phyloP scores from a whole-genome alignment of 805 yeast species.

The Wickerhamomyces alni region DNA sequence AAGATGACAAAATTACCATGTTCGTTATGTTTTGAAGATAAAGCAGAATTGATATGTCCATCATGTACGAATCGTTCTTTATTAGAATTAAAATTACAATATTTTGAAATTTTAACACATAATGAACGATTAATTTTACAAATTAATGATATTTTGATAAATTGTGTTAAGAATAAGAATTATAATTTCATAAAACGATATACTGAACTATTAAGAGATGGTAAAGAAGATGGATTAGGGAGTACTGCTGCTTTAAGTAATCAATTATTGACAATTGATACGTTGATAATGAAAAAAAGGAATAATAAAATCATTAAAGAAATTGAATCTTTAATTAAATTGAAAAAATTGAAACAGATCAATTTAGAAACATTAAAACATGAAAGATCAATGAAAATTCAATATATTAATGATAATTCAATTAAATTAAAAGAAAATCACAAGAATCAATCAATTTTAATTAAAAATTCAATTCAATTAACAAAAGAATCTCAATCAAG shows the following conservation, averaged over 20 bases:
- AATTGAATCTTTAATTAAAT: constrained; percentile 4
- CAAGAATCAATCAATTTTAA: neutral
- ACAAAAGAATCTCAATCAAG: constrained; percentile 7
- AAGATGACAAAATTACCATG: neutral
- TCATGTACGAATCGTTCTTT: constrained; percentile 11
- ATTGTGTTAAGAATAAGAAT: constrained; percentile 13
- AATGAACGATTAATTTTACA: constrained; percentile 2
- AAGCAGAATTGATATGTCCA: constrained; percentile 6
- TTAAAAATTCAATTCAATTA: neutral
- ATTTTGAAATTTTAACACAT: constrained; percentile 7
- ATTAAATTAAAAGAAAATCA: constrained; percentile 1
- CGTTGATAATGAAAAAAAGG: constrained; percentile 12
- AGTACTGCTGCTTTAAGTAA: constrained; percentile 18
- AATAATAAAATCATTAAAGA: constrained; percentile 10
- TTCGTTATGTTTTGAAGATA: constrained; percentile 52
- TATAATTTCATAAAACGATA: constrained; percentile 9
- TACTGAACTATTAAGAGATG: constrained; percentile 1
- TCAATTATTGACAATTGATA: constrained; percentile 19
- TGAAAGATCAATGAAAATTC: neutral
- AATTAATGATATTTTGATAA: constrained; percentile 11
- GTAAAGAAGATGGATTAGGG: constrained; percentile 3
- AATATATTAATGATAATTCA: neutral
- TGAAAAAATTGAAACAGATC: neutral
- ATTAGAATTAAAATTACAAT: constrained; percentile 11
- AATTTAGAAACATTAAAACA: neutral